Conservation (phyloP, 2,329 filamentous ascomycete genomes). For the Phymatotrichopsis omnivora region DNA sequence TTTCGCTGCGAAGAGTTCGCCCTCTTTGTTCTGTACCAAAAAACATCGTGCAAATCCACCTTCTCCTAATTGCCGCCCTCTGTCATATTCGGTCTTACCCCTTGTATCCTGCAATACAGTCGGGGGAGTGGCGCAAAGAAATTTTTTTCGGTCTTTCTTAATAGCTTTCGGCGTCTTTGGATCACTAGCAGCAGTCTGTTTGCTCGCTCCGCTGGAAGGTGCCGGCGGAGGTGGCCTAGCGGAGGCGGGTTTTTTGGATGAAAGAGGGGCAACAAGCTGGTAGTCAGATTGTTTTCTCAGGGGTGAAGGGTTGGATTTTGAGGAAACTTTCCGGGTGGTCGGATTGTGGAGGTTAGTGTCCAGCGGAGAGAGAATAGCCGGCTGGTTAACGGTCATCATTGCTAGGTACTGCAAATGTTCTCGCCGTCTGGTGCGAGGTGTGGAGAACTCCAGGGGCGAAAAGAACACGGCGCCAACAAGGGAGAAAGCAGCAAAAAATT, state of each 20-base stretch:
- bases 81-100: constrained; percentile 29
- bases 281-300: constrained; percentile 29
- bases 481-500: too few species aligned
- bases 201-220: constrained; percentile 16
- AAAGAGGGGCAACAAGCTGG: constrained; percentile 24
- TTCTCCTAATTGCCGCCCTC: constrained; percentile 30
- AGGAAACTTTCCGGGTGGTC: constrained; percentile 16
- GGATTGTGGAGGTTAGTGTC: too few species aligned
- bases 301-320: constrained; percentile 16
- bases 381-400: too few species aligned
- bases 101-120: constrained; percentile 28
- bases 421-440: too few species aligned
- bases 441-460: too few species aligned
- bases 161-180: constrained; percentile 29
- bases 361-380: too few species aligned
- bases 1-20: constrained; percentile 31
- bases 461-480: too few species aligned
- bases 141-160: constrained; percentile 30
- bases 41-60: constrained; percentile 32
- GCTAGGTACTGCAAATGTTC: too few species aligned
- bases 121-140: constrained; percentile 30
- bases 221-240: constrained; percentile 8
- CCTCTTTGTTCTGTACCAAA: constrained; percentile 31
- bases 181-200: constrained; percentile 11
- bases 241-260: constrained; percentile 11